A percentile compares a stretch with the other conserved stretches of the same genome.
Conservation (phyloP, 2,329 filamentous ascomycete genomes). For the Fusarium chaquense region DNA sequence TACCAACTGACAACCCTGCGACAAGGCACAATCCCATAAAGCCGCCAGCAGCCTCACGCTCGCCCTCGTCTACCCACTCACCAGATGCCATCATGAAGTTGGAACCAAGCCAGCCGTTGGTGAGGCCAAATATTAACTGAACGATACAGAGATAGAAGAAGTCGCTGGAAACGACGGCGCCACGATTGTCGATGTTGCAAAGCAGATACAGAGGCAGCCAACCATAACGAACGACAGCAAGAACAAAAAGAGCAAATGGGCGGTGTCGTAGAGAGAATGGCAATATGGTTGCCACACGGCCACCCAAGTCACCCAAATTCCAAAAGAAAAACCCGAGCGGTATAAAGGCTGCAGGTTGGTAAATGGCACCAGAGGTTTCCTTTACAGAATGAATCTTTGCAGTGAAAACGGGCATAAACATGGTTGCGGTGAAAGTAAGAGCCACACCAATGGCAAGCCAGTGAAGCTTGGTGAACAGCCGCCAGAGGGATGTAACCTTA, state of each 20-base stretch:
- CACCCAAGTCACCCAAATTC: conserved; percentile 88
- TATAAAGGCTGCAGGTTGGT: conserved; percentile 83
- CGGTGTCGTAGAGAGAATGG: conserved; percentile 69
- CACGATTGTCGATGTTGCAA: conserved; percentile 86
- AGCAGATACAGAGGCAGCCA: conserved; percentile 90
- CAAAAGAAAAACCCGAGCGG: conserved; percentile 91
- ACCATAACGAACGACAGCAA: conserved; percentile 72
- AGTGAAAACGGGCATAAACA: conserved; percentile 97
- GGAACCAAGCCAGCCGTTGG: conserved; percentile 88
- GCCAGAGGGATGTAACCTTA: conserved; percentile 66
- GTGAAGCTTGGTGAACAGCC: conserved; percentile 80
- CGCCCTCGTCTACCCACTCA: conserved; percentile 83
- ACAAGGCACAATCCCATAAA: conserved; percentile 97
- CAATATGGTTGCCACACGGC: conserved; percentile 75
- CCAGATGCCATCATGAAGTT: conserved; percentile 92
- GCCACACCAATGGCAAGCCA: conserved; percentile 84
- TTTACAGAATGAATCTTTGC: conserved; percentile 67
- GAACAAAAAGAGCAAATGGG: conserved; percentile 74
- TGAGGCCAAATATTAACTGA: conserved; percentile 84
- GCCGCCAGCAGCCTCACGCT: conserved; percentile 88
- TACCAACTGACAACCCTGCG: conserved; percentile 84
- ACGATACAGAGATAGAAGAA: conserved; percentile 88
- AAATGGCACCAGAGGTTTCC: conserved; percentile 63
- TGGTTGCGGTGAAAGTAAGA: conserved; percentile 84
- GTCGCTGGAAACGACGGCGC: conserved; percentile 81